These are phyloP conservation scores for Lathyrus tuberosus DNA, from an alignment of 306 rosid genomes.

Conservation along the genomic window DNA sequence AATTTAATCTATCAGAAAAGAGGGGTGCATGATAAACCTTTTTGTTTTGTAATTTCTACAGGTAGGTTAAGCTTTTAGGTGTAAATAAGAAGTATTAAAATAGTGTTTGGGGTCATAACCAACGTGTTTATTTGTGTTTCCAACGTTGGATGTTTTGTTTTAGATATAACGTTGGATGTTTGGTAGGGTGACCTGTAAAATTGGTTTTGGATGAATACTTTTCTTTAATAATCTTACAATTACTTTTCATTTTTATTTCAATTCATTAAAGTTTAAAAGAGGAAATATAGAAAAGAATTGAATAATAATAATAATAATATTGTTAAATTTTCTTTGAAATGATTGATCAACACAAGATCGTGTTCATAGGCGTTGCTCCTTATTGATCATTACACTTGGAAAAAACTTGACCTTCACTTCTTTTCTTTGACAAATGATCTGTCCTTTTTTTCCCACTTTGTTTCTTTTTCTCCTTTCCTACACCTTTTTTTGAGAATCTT, in stretches of 20 bases:
- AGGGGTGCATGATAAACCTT: neutral
- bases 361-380: slow-evolving; percentile 31
- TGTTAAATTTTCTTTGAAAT: slow-evolving; percentile 14
- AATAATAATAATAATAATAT: neutral
- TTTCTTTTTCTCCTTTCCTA: slow-evolving; percentile 39
- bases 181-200: neutral
- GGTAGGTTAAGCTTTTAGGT: slow-evolving; percentile 12
- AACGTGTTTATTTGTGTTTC: slow-evolving; percentile 24
- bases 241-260: neutral
- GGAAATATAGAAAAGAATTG: neutral
- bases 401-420: slow-evolving; percentile 45
- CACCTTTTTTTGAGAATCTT: slow-evolving; percentile 34
- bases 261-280: neutral
- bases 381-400: slow-evolving; percentile 37
- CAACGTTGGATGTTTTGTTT: slow-evolving; percentile 18
- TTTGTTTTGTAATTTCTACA: neutral
- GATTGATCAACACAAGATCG: slow-evolving; percentile 29
- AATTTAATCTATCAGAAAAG: neutral
- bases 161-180: neutral
- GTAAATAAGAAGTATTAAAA: neutral
- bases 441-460: slow-evolving; percentile 38
- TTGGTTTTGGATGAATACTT: neutral
- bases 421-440: slow-evolving; percentile 43
- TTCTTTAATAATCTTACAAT: slow-evolving; percentile 8
- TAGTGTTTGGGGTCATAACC: slow-evolving; percentile 23